Base-by-base conservation (phyloP, 2,329 filamentous ascomycete genomes). In the Alternaria arborescens region DNA sequence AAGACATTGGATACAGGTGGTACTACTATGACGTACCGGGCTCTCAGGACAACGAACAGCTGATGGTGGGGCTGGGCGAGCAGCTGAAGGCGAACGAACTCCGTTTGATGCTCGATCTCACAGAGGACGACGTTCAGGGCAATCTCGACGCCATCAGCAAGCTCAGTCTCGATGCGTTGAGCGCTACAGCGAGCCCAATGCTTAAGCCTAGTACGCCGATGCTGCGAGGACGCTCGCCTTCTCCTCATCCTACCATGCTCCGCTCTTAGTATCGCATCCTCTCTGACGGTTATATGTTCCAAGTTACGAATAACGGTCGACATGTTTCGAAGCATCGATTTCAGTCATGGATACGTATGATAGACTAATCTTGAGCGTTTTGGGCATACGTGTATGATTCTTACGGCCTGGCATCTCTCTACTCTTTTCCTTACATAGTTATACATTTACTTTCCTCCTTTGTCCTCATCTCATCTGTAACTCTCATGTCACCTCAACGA, bases 101-200 rank as follows among this genome's bases (percentile, higher is more conserved):
- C 43, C 71, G 75, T 10, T 55, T 76, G 48, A 78, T 78, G 76
- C 71, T 77, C 4, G 75, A 78, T 44, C 55, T 78, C 56, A 72
- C 58, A 47, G 72, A 77, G 34, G 76, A 78, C 48, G 75, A 76
- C 44, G 75, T 76, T 1, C 71, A 77, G 61, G 68, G 65, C 32
- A 78, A 77, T 26, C 64, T 78, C 4, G 72, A 78, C 32, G 73
- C 71, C 10, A 78, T 78, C 54, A 77, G 74, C 67, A 73, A 76
- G 66, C 67, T 78, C 47, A 77, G 75, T 55, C 68, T 78, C 20
- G 74, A 78, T 61, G 75, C 75, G 3, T 16, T 77, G 67, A 74
- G 73, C 48, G 72, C 76, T 8, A 72, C 76, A 4, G 75, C 75
- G 22, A 77, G 75, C 42, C 76, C 76, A 5, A 70, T 78, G 74